phyloP scores from a whole-genome alignment of 345 rosid genomes.

The Eucalyptus sideroxylon region DNA sequence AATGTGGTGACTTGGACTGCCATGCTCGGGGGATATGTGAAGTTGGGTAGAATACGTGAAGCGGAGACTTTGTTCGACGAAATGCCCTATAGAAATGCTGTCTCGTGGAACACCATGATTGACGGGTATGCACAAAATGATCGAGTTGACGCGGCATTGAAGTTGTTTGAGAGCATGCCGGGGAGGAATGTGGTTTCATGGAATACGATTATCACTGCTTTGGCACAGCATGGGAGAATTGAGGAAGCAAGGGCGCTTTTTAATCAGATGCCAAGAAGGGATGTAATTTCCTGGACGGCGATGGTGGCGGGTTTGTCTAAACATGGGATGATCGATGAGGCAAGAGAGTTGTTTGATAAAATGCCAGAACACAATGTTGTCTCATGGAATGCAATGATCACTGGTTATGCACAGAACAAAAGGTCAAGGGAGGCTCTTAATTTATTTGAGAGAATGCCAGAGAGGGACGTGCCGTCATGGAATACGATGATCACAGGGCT shows the following conservation, averaged over 20 bases:
- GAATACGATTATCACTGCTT: conserved; percentile 38
- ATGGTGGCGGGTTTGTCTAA: conserved; percentile 48
- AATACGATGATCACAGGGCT: conserved; percentile 66
- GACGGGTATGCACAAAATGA: conserved; percentile 46
- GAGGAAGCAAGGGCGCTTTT: conserved; percentile 42
- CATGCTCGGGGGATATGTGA: conserved; percentile 51
- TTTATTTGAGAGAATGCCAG: conserved; percentile 44
- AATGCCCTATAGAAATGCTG: conserved; percentile 56
- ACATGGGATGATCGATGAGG: conserved; percentile 52
- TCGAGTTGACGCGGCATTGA: conserved; percentile 23
- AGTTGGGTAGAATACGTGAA: conserved; percentile 20
- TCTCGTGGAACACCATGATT: conserved; percentile 75
- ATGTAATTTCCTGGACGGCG: conserved; percentile 68
- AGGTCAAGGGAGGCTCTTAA: conserved; percentile 44
- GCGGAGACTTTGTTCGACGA: conserved; percentile 49
- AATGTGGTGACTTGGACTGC: conserved; percentile 82
- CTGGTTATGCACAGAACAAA: conserved; percentile 49
- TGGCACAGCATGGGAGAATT: conserved; percentile 43
- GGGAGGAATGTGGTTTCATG: conserved; percentile 60
- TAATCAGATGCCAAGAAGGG: conserved; percentile 42
- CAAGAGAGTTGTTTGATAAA: conserved; percentile 37
- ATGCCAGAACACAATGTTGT: conserved; percentile 54
- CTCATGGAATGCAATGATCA: conserved; percentile 76
- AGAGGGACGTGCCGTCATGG: conserved; percentile 61
- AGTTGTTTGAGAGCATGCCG: conserved; percentile 46